Conservation (phyloP, 2,329 filamentous ascomycete genomes). For the Xylaria sp. region DNA sequence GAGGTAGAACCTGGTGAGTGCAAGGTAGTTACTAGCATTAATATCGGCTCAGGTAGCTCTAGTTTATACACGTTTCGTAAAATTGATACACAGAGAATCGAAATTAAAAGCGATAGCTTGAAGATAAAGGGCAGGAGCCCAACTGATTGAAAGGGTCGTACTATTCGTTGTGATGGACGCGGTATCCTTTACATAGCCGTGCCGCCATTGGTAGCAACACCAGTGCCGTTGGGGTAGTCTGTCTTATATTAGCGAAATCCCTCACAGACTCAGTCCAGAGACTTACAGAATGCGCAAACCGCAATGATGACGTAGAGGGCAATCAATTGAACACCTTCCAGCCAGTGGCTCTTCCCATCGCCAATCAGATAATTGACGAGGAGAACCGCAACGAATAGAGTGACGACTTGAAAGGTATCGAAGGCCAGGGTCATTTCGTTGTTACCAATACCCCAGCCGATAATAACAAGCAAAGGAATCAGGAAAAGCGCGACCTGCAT, state of each 20-base stretch:
- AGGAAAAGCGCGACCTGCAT: constrained; percentile 85
- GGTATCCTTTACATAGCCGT: constrained; percentile 2
- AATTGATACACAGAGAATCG: background rate
- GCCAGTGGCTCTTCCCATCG: constrained; percentile 84
- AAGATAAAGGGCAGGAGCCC: background rate
- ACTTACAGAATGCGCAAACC: constrained; percentile 70
- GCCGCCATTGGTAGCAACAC: constrained; percentile 6
- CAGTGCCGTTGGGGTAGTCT: constrained; percentile 38
- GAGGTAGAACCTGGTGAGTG: background rate
- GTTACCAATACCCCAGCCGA: constrained; percentile 78
- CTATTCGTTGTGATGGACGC: background rate
- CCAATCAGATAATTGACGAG: constrained; percentile 87
- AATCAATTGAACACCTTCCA: constrained; percentile 80
- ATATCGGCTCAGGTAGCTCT: background rate
- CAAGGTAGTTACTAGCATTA: background rate
- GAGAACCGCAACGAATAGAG: constrained; percentile 83
- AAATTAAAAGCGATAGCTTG: background rate
- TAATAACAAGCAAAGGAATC: constrained; percentile 78
- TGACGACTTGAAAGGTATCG: constrained; percentile 88
- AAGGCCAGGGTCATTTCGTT: constrained; percentile 85
- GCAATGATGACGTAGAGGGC: constrained; percentile 85
- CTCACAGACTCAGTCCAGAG: background rate
- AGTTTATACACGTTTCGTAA: constrained; percentile 1
- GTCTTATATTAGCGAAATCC: constrained; percentile 13
- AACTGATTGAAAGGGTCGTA: background rate